Conservation (phyloP, 2,329 filamentous ascomycete genomes). For the Hymenoscyphus fraxineus region DNA sequence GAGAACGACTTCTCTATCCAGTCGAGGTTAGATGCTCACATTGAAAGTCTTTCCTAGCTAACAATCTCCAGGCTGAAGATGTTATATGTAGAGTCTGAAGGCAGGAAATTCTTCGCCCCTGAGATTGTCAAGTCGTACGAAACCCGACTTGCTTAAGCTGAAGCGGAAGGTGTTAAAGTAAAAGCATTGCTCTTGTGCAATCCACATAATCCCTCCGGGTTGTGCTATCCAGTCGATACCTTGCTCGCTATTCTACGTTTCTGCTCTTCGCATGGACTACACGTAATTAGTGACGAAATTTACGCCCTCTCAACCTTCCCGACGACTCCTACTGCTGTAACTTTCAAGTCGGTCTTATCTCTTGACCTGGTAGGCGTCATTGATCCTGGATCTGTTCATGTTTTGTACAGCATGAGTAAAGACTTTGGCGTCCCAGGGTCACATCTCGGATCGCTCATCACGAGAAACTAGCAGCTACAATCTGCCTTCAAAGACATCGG, state of each 20-base stretch:
- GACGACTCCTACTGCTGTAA: constrained; percentile 40
- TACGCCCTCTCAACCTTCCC: constrained; percentile 44
- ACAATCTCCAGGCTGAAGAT: too few species aligned
- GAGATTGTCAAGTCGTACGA: too few species aligned
- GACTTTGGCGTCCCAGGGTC: constrained; percentile 34
- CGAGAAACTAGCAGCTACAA: background rate
- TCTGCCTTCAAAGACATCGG: too few species aligned
- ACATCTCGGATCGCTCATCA: background rate
- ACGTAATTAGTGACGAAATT: constrained; percentile 37
- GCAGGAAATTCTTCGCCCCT: too few species aligned
- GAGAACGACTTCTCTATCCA: too few species aligned
- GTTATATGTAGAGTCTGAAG: too few species aligned
- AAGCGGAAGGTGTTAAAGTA: background rate
- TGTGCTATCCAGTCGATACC: background rate
- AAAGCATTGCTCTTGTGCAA: constrained; percentile 1
- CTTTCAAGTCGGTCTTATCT: constrained; percentile 41
- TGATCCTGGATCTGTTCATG: constrained; percentile 42
- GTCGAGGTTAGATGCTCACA: too few species aligned
- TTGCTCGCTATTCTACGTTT: constrained; percentile 5
- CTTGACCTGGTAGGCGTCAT: constrained; percentile 43
- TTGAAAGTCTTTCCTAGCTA: too few species aligned
- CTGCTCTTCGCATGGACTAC: constrained; percentile 5
- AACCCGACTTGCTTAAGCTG: too few species aligned
- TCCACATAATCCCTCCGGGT: constrained; percentile 4
- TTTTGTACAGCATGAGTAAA: constrained; percentile 37